A percentile compares a stretch with the other conserved stretches of the same genome.
Evolutionary conservation across 257 asterid species (phyloP).

Genomic region (Linaria vulgaris): DNA sequence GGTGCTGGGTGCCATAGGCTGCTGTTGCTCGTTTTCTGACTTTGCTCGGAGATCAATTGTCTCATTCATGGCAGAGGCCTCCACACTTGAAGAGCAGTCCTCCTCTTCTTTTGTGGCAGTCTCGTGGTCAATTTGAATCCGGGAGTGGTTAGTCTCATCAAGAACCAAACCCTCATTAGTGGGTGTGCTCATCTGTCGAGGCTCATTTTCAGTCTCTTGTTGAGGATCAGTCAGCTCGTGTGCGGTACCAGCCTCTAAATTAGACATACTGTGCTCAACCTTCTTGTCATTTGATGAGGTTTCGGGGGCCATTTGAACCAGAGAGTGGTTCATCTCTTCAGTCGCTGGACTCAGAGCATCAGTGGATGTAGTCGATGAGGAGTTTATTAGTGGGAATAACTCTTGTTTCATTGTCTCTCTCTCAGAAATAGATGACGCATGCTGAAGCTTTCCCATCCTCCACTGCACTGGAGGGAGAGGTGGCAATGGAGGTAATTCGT

Average conservation of each 20-base stretch:
- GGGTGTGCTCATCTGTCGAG: conserved; percentile 18
- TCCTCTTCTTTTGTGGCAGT: neutral
- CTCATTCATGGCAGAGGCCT: neutral
- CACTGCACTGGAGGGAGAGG: conserved; percentile 98
- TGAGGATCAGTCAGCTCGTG: neutral
- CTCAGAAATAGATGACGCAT: conserved; percentile 40
- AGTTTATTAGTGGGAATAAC: conserved; percentile 25
- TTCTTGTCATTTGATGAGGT: conserved; percentile 22
- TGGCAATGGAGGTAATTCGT: conserved; percentile 79
- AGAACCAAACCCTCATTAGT: neutral
- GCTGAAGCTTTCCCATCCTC: conserved; percentile 70
- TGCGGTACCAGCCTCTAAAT: conserved; percentile 23
- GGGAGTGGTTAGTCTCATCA: neutral
- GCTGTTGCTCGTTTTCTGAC: no score
- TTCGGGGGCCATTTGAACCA: conserved; percentile 22
- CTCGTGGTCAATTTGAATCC: neutral
- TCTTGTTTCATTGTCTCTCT: conserved; percentile 27
- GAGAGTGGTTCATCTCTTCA: conserved; percentile 31
- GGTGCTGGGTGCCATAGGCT: no score
- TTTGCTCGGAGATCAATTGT: no score
- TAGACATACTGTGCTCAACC: conserved; percentile 19
- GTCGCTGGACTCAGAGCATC: conserved; percentile 25
- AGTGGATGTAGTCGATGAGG: conserved; percentile 27
- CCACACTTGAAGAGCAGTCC: neutral
- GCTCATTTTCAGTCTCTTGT: neutral